phyloP scores from a whole-genome alignment of 192 early-diverging fungal species.

The Mortierella alpina region DNA sequence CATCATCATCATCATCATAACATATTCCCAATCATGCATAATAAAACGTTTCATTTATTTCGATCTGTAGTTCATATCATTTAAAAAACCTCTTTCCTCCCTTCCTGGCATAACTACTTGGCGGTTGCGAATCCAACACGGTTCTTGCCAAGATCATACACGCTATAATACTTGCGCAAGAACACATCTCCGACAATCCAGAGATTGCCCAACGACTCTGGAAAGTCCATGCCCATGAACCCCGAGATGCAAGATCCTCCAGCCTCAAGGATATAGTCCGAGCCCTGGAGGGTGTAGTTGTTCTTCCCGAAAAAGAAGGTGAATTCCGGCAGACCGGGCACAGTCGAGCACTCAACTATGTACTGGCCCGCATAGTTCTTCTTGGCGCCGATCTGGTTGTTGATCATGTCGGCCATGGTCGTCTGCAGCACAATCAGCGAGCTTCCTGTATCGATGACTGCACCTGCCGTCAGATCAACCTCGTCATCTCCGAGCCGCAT shows the following conservation, averaged over 20 bases:
- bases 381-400: constrained; percentile 78
- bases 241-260: constrained; percentile 77
- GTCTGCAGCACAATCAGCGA: constrained; percentile 86
- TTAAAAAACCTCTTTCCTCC: too few relatives aligned
- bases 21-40: neutral
- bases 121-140: constrained; percentile 68
- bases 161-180: constrained; percentile 80
- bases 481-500: constrained; percentile 77
- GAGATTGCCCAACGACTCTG: constrained; percentile 76
- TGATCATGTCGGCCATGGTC: constrained; percentile 85
- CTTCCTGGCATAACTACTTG: neutral
- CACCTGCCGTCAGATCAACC: constrained; percentile 76
- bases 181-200: constrained; percentile 89
- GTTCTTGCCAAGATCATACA: constrained; percentile 72
- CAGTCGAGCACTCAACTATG: constrained; percentile 69
- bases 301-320: constrained; percentile 81
- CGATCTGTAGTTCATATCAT: neutral
- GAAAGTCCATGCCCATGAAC: constrained; percentile 80
- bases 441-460: constrained; percentile 92
- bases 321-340: constrained; percentile 78
- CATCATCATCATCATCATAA: constrained; percentile 3
- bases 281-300: constrained; percentile 71
- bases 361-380: constrained; percentile 86
- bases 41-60: neutral
- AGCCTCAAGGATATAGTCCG: constrained; percentile 63